Conservation (phyloP, 148 eudicot genomes). For the Heliosperma pusillum region DNA sequence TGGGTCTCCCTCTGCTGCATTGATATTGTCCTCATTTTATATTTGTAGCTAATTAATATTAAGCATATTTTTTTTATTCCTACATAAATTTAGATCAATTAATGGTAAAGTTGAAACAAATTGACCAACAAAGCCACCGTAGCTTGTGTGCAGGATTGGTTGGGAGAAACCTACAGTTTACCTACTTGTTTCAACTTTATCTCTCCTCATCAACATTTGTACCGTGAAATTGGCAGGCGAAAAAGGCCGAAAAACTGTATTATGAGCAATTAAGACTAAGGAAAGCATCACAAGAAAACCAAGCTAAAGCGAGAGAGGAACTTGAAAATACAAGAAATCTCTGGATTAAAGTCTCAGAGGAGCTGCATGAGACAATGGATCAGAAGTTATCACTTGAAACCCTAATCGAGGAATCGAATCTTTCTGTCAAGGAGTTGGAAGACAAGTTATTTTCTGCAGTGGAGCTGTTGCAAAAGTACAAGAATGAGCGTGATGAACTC, state of each 20-base stretch:
- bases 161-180: neutral
- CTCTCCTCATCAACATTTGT: neutral
- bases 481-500: conserved; percentile 64
- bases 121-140: neutral
- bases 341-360: conserved; percentile 35
- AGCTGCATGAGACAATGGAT: conserved; percentile 45
- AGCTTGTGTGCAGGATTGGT: neutral
- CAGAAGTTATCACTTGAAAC: conserved; percentile 47
- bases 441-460: conserved; percentile 62
- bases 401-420: conserved; percentile 13
- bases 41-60: too few species aligned
- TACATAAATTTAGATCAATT: too few species aligned
- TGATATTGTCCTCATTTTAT: too few species aligned
- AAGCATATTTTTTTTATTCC: too few species aligned
- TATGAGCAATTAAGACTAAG: conserved; percentile 50
- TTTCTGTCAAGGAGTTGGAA: conserved; percentile 48
- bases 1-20: too few species aligned
- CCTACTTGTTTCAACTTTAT: neutral
- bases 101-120: too few species aligned
- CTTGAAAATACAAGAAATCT: conserved; percentile 37
- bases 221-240: conserved; percentile 32
- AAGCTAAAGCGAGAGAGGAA: conserved; percentile 45
- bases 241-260: conserved; percentile 45
- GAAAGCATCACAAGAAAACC: conserved; percentile 49
- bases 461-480: conserved; percentile 58